Conservation (phyloP, 2,329 filamentous ascomycete genomes). For the Fusarium pilosicola region DNA sequence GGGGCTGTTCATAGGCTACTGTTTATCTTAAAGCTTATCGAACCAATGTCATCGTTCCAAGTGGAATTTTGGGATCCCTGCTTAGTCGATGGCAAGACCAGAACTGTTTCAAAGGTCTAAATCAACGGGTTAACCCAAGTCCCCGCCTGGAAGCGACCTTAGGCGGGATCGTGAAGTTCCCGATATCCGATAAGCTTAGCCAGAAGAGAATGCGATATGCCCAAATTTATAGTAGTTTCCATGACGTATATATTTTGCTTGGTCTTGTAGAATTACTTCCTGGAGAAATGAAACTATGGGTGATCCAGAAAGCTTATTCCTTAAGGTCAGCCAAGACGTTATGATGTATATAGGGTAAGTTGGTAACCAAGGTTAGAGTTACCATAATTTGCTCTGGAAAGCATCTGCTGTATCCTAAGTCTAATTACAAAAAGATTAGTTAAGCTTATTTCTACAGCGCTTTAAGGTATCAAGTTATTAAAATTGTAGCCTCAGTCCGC, state of each 20-base stretch:
- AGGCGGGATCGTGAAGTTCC: neutral
- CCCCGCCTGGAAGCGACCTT: neutral
- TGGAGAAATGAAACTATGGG: accelerated
- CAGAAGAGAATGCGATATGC: accelerated
- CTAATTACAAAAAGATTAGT: accelerated
- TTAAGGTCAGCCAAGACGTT: accelerated
- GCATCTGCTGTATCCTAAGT: accelerated
- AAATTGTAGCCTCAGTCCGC: accelerated
- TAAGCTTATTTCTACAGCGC: accelerated
- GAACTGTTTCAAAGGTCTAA: no score
- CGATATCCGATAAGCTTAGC: neutral
- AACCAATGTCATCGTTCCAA: neutral
- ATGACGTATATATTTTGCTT: accelerated
- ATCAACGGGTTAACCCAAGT: accelerated
- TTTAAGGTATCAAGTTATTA: accelerated
- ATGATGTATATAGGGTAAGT: neutral
- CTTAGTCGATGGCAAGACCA: neutral
- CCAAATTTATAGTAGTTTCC: accelerated
- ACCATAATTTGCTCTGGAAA: neutral
- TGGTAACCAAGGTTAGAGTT: accelerated
- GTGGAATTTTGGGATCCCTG: neutral
- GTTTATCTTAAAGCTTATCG: neutral
- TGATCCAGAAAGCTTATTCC: neutral
- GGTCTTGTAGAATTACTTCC: accelerated
- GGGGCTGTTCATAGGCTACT: neutral